Percentiles rank a stretch among this genome's conserved stretches.
phyloP scores from a whole-genome alignment of 495 filamentous ascomycete species.

The Rhypophila decipiens region DNA sequence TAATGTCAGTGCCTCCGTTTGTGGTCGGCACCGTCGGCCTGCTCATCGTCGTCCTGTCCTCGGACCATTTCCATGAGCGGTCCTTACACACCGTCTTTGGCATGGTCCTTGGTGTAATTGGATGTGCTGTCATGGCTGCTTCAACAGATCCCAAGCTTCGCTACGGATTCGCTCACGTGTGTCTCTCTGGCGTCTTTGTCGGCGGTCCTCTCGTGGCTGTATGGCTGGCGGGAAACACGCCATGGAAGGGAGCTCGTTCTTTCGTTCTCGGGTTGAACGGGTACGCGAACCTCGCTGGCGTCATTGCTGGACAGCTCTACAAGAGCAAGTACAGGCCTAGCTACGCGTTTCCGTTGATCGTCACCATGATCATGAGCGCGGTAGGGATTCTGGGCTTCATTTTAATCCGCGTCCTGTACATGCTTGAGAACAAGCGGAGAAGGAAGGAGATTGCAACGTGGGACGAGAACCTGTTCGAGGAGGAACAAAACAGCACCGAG shows the following conservation, averaged over 20 bases:
- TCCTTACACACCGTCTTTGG: slow-evolving; percentile 42
- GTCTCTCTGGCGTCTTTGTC: slow-evolving; percentile 10
- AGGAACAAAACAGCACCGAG: slow-evolving; percentile 5
- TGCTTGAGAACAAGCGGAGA: slow-evolving; percentile 13
- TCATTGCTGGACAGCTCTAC: slow-evolving; percentile 31
- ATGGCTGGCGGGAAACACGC: slow-evolving; percentile 15
- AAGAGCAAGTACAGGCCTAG: slow-evolving; percentile 27
- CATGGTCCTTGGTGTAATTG: slow-evolving; percentile 39
- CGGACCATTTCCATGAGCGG: slow-evolving; percentile 39
- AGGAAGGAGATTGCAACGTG: slow-evolving; percentile 7
- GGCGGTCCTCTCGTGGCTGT: slow-evolving; percentile 10
- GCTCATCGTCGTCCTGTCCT: slow-evolving; percentile 37
- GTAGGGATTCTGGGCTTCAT: slow-evolving; percentile 17
- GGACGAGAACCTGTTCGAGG: slow-evolving; percentile 8
- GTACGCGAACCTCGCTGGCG: slow-evolving; percentile 30
- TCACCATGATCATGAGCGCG: slow-evolving; percentile 28
- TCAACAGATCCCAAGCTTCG: slow-evolving; percentile 9
- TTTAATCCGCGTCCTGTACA: slow-evolving; percentile 12
- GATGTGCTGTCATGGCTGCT: slow-evolving; percentile 26
- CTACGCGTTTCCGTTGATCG: slow-evolving; percentile 25
- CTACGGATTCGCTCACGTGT: slow-evolving; percentile 12
- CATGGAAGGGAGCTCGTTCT: slow-evolving; percentile 14
- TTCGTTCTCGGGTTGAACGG: slow-evolving; percentile 25
- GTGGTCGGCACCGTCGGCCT: slow-evolving; percentile 23
- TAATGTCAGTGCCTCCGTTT: slow-evolving; percentile 52